Base-by-base conservation (phyloP, 805 yeast genomes). In the Monosporozyma solicola region DNA sequence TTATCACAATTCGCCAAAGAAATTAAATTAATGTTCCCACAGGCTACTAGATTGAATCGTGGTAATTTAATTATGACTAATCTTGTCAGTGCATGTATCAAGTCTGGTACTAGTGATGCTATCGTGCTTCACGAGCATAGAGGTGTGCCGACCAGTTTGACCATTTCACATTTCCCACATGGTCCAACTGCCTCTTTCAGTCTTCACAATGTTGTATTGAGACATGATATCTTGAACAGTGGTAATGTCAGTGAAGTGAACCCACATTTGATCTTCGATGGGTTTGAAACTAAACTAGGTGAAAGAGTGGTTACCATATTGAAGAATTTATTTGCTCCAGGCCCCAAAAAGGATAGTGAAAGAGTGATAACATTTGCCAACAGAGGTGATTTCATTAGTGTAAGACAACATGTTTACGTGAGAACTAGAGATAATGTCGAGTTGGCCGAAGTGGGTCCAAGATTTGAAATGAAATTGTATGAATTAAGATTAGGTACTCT, bases 121-220 rank as follows among this genome's bases (percentile, higher is more conserved):
- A 74, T 94, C 25, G 78, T 94, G 3, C 72, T 94, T 24, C 98
- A 94, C 67, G 99, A 94, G 67, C 99, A 94, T 71, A 79, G 99
- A 71, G 99, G 99, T 80, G 92, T 88, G 0, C 99, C 99, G 51
- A 91, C 97, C 0, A 87, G 97, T 1, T 64, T 94, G 55, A 92
- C 98, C 1, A 73, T 94, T 29, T 84, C 94, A 35, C 99, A 94
- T 74, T 87, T 94, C 68, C 99, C 99, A 3, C 96, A 94, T 67
- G 99, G 99, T 0, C 99, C 99, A 20, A 87, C 97, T 2, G 95
- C 94, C 35, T 84, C 87, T 47, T 94, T 94, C 75, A 87, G 97
- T 10, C 74, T 94, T 53, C 98, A 94, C 71, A 94, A 94, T 64
- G 98, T 94, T 51, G 90, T 88, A 27, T 74, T 94, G 53, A 84